Evolutionary conservation across 495 filamentous ascomycete genomes (phyloP), one percentile per base, ranked within the genome.

Genomic region (Parachaetomium inaequale): DNA sequence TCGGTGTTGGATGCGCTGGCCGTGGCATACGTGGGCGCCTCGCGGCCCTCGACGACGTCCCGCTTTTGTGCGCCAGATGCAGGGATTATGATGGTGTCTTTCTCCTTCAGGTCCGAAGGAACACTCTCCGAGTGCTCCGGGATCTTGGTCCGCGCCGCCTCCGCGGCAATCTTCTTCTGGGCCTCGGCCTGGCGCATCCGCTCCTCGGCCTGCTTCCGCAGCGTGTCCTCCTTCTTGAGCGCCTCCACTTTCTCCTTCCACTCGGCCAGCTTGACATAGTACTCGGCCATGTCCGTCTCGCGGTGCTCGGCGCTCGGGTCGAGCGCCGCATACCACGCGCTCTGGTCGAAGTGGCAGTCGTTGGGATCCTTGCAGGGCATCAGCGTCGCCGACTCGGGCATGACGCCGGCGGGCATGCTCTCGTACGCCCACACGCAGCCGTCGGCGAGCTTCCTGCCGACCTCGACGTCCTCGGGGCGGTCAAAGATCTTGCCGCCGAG

Each of bases 391-490:
- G 72, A 72, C 72, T 98, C 94, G 1, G 94, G 93, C 92, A 96
- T 96, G 65, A 98, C 90, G 4, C 93, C 95, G 0, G 87, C 88
- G 2, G 84, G 79, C 14, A 89, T 92, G 19, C 82, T 80, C 66
- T 91, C 85, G 70, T 98, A 98, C 2, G 92, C 88, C 93, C 92
- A 98, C 3, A 94, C 88, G 70, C 94, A 98, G 23, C 93, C 95
- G 60, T 96, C 92, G 0, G 93, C 89, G 14, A 98, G 83, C 69
- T 89, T 89, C 63, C 81, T 80, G 7, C 88, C 94, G 49, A 96
- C 83, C 43, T 94, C 87, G 47, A 98, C 77, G 72, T 98, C 93
- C 23, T 81, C 81, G 7, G 87, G 80, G n/a, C 86, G 79, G 11
- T 84, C 82, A 63, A 96, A 96, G n/a, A 93, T 80, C 74, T 90